Evolutionary conservation across 805 yeast species (phyloP).

Genomic region (Candida orba): DNA sequence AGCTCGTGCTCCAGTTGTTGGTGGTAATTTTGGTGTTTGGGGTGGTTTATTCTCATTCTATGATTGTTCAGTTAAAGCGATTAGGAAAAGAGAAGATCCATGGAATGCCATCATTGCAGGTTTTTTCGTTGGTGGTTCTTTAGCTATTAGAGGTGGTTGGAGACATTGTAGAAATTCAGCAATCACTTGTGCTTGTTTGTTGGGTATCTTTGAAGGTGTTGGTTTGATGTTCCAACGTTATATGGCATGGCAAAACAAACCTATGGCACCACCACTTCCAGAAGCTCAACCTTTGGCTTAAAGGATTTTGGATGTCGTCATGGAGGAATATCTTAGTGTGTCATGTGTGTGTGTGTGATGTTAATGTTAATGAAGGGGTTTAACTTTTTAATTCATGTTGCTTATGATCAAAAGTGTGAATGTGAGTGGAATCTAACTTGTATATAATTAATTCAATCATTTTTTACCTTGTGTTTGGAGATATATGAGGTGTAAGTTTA

Average conservation of each 20-base stretch:
- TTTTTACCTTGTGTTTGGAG: neutral
- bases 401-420: slow-evolving; percentile 1
- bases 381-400: neutral
- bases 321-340: neutral
- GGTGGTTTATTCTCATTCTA: slow-evolving; percentile 96
- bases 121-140: slow-evolving; percentile 94
- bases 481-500: too few species aligned
- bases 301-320: neutral
- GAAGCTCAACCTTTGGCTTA: slow-evolving; percentile 23
- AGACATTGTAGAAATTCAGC: slow-evolving; percentile 94
- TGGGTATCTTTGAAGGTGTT: slow-evolving; percentile 97
- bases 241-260: slow-evolving; percentile 77
- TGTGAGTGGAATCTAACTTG: neutral
- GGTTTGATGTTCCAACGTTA: slow-evolving; percentile 92
- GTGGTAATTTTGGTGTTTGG: slow-evolving; percentile 99
- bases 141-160: slow-evolving; percentile 99
- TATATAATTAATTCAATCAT: slow-evolving; percentile 1
- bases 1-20: slow-evolving; percentile 96
- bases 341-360: neutral
- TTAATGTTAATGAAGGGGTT: slow-evolving; percentile 5
- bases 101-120: slow-evolving; percentile 98
- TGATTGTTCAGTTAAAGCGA: slow-evolving; percentile 92
- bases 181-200: slow-evolving; percentile 92
- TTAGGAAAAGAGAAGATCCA: slow-evolving; percentile 97
- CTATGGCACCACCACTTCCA: slow-evolving; percentile 54